These are phyloP conservation scores for Chloropicon primus DNA, from an alignment of 139 green algal species.

Conservation along the genomic window DNA sequence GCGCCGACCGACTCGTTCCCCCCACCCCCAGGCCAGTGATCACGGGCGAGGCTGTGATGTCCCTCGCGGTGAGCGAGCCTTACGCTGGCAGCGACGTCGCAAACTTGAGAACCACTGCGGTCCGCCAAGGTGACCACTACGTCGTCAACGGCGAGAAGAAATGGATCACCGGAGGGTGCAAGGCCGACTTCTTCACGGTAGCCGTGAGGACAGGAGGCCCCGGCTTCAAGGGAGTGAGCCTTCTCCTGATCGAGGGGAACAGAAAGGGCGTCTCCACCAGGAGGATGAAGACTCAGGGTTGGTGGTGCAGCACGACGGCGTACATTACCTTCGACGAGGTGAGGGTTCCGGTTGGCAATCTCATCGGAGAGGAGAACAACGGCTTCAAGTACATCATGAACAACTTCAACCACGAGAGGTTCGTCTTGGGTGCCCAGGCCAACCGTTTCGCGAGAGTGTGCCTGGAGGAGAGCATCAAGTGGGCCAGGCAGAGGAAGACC, in stretches of 20 bases:
- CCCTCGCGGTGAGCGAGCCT: conserved; percentile 12
- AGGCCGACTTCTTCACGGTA: conserved; percentile 13
- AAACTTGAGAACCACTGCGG: conserved; percentile 1
- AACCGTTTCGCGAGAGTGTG: conserved; percentile 6
- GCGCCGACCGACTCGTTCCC: no score
- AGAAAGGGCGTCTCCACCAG: conserved; percentile 13
- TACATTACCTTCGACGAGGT: conserved; percentile 24
- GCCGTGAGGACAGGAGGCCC: conserved; percentile 12
- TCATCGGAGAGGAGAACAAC: conserved; percentile 15
- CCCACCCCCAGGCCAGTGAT: conserved; percentile 1
- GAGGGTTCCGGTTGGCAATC: conserved; percentile 17
- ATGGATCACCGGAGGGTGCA: conserved; percentile 16
- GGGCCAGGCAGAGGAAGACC: conserved; percentile 14
- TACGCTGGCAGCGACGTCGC: conserved; percentile 14
- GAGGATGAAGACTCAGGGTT: conserved; percentile 21
- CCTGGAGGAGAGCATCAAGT: conserved; percentile 19
- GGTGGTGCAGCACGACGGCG: conserved; percentile 10
- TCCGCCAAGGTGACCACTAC: conserved; percentile 6
- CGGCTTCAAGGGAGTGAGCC: conserved; percentile 5
- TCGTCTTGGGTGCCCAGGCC: conserved; percentile 8
- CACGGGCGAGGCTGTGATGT: conserved; percentile 10
- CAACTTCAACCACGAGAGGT: conserved; percentile 32
- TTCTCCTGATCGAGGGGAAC: conserved; percentile 6
- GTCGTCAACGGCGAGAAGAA: conserved; percentile 20
- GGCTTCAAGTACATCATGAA: conserved; percentile 30